These are phyloP conservation scores for Colletotrichum sp. DNA, from an alignment of 2,329 filamentous ascomycete species.

Conservation along the genomic window DNA sequence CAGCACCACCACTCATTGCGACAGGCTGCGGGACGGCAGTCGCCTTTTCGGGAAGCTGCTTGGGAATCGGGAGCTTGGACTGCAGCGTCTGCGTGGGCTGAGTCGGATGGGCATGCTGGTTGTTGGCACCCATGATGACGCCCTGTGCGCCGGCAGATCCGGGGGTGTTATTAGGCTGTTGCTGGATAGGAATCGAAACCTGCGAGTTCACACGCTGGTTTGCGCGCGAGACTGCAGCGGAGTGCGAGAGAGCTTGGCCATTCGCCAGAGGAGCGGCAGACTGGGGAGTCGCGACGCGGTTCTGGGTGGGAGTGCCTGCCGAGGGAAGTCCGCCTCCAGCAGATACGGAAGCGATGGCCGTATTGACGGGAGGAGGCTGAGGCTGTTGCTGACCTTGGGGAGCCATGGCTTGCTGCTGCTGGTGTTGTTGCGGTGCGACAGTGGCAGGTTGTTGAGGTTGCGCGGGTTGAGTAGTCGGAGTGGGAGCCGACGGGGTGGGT, in stretches of 20 bases:
- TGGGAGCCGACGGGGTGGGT: neutral
- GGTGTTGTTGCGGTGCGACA: neutral
- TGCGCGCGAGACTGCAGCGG: constrained; percentile 54
- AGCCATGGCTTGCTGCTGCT: neutral
- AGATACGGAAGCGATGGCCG: constrained; percentile 44
- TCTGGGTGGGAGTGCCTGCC: constrained; percentile 54
- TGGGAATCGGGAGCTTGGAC: constrained; percentile 81
- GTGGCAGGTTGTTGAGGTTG: constrained; percentile 3
- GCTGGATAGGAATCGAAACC: constrained; percentile 35
- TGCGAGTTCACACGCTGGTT: constrained; percentile 41
- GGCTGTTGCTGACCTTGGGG: neutral
- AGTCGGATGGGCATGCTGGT: constrained; percentile 55
- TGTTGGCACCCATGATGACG: constrained; percentile 33
- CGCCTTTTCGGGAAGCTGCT: constrained; percentile 72
- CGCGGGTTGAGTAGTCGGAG: constrained; percentile 1
- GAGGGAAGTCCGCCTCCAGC: constrained; percentile 39
- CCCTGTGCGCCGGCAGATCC: constrained; percentile 32
- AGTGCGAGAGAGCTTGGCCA: constrained; percentile 50
- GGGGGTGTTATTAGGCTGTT: constrained; percentile 31
- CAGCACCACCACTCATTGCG: constrained; percentile 64
- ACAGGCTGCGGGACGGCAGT: constrained; percentile 77
- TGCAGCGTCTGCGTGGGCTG: constrained; percentile 46
- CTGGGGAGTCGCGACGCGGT: constrained; percentile 56
- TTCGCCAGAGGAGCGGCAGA: constrained; percentile 40
- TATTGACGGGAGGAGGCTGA: constrained; percentile 51